Conservation (phyloP, 768 basidiomycete species). For the Suillus paluster region DNA sequence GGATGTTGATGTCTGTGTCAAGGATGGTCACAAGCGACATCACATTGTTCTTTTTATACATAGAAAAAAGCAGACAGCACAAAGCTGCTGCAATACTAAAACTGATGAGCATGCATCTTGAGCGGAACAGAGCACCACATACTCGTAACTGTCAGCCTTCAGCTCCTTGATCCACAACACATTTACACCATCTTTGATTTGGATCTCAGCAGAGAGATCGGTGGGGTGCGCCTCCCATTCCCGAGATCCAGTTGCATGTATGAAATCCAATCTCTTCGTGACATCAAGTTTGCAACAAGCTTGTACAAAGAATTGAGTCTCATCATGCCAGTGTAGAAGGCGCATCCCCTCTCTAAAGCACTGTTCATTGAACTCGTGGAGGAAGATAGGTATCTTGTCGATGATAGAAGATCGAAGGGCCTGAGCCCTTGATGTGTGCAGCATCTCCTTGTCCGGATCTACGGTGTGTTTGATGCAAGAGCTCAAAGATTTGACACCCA, state of each 20-base stretch:
- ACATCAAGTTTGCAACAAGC: slow-evolving; percentile 64
- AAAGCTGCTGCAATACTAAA: slow-evolving; percentile 80
- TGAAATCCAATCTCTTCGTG: slow-evolving; percentile 58
- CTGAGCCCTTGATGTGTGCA: slow-evolving; percentile 36
- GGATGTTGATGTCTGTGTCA: slow-evolving; percentile 79
- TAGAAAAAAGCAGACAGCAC: slow-evolving; percentile 73
- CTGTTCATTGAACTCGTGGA: slow-evolving; percentile 79
- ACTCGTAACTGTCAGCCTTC: slow-evolving; percentile 87
- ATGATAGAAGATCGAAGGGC: slow-evolving; percentile 65
- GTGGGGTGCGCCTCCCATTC: slow-evolving; percentile 37
- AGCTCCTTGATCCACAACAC: slow-evolving; percentile 73
- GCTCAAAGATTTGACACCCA: slow-evolving; percentile 75
- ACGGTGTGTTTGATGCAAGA: slow-evolving; percentile 75
- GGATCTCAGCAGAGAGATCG: slow-evolving; percentile 69
- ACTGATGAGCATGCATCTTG: slow-evolving; percentile 10
- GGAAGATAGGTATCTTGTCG: slow-evolving; percentile 82
- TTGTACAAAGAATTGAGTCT: slow-evolving; percentile 65
- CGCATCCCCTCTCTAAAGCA: slow-evolving; percentile 50
- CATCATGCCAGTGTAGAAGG: slow-evolving; percentile 59
- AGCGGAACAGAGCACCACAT: slow-evolving; percentile 34
- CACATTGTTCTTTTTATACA: slow-evolving; percentile 80
- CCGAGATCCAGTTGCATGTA: slow-evolving; percentile 23
- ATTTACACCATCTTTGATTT: slow-evolving; percentile 46
- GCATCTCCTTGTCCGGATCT: slow-evolving; percentile 44
- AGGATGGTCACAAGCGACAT: slow-evolving; percentile 89